These are phyloP conservation scores for Fraxinus anomala DNA, from an alignment of 257 asterid species.

Conservation along the genomic window DNA sequence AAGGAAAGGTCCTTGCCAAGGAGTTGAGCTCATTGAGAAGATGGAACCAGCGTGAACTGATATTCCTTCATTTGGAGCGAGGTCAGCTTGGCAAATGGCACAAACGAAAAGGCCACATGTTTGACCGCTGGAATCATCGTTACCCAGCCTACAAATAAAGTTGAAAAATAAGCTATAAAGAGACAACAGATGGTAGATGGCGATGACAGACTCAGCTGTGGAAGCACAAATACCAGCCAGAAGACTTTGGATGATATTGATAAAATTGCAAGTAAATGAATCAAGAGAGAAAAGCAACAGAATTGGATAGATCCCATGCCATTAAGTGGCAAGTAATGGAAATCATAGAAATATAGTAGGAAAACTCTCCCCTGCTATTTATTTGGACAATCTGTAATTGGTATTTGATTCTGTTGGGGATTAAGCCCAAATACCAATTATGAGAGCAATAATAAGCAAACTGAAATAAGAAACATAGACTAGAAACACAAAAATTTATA, in stretches of 20 bases:
- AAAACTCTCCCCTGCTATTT: not conserved
- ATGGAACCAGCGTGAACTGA: slow-evolving; percentile 84
- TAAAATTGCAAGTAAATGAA: no score
- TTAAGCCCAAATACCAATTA: not conserved
- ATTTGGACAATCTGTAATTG: not conserved
- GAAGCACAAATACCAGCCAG: not conserved
- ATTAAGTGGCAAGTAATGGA: not conserved
- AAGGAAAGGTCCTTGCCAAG: slow-evolving; percentile 91
- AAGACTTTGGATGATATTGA: not conserved
- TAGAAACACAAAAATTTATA: no score
- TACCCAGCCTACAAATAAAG: slow-evolving; percentile 58
- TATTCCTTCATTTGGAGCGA: slow-evolving; percentile 67
- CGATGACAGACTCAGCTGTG: not conserved
- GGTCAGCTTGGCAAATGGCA: slow-evolving; percentile 65
- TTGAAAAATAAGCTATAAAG: not conserved
- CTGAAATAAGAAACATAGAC: not conserved
- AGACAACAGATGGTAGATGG: not conserved
- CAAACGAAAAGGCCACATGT: slow-evolving; percentile 57
- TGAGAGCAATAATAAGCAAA: not conserved
- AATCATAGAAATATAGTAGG: not conserved
- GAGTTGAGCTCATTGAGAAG: slow-evolving; percentile 69
- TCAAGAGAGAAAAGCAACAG: not conserved
- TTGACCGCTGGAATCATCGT: slow-evolving; percentile 45
- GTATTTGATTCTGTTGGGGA: not conserved
- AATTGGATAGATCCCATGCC: not conserved